Evolutionary conservation across 108 stramenopile genomes (phyloP), one percentile per base, ranked within the genome.

Genomic region (Pseudonitzschia delicatissima): DNA sequence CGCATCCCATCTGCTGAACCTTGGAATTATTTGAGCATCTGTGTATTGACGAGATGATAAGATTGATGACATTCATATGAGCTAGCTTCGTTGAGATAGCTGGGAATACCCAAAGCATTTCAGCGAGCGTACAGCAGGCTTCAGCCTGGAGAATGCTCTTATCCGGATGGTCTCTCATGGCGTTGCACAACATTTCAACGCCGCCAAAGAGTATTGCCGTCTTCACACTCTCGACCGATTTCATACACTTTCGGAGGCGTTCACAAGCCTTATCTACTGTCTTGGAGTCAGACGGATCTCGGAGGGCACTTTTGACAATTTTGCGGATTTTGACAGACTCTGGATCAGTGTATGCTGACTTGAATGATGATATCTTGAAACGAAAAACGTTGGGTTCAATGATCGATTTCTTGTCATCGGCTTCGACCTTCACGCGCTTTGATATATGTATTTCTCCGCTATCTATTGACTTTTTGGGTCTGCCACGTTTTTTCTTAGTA

Each of bases 51-150:
- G 50, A 12, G n/a, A 51, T 25, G 13, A 51, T 51, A 11, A 51
- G 50, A 25, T 51, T 23, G 11, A 51, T 51, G 12, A 23, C 50
- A 25, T 23, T 23, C 27, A 51, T 28, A 11, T 51, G 50, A 7
- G 11, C 23, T 23, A 51, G 27, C 23, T 51, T 51, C 13, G 18
- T 28, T 11, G 50, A 20, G 50, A 51, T 51, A 25, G 23, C 50
- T 18, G 50, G 50, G 50, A 23, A 51, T 23, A 51, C 25, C 50
- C 50, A 51, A 6, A 51, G 26, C 50, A 51, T 23, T 25, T 51
- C 50, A 7, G 50, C 23, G 23, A 51, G 50, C 23, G 50, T 51
- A 28, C 50, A 51, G 50, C 50, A 28, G n/a, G 50, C 50, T 51
- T 51, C 50, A 25, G 50, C 50, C 7, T 28, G 26, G 21, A 51